Base-by-base conservation (phyloP, 768 basidiomycete species). In the Lactifluus echinatus region DNA sequence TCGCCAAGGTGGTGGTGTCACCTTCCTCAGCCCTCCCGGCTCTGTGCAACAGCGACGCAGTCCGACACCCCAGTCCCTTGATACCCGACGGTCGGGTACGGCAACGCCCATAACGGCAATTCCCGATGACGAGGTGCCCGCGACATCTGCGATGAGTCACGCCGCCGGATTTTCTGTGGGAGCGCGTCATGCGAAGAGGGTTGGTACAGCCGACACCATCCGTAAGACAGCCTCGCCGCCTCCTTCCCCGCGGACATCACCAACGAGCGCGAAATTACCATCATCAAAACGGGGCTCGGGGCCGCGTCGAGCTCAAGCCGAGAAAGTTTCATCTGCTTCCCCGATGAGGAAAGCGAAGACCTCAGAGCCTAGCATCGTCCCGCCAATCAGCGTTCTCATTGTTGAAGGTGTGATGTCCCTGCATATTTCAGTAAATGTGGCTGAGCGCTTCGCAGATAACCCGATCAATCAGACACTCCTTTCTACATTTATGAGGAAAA, bases 391-490 rank as follows among this genome's bases (percentile, higher is more conserved):
- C 65, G 96, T 99, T 0, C 79, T 99, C 65, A 96, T 99, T 65
- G 96, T 98, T 37, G 96, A 99, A 70, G 95, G 95, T 92, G 62
- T 60, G 85, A 75, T 17, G 8, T 21, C 11, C 46, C 11, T 12
- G 17, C 15, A 15, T 43, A 11, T 36, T 49, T n/a, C 15, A 17
- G 19, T 7, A 10, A 29, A 17, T 14, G 10, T 19, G 8, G 14
- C 44, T 50, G 39, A 55, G 23, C 19, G 26, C 17, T 24, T 29
- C 6, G 12, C 59, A 98, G 96, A 99, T 73, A 99, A 99, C 68
- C 89, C 93, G 6, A 98, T 99, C 74, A 98, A 99, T 67, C 95
- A 94, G 67, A 95, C 89, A 26, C 96, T 98, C 69, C 74, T 98
- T 52, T 89, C 89, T n/a, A 94, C 91, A 34, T 97, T 96, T 67